Evolutionary conservation across 441 rosid species (phyloP).

Genomic region (Pelargonium myrrhifolium): DNA sequence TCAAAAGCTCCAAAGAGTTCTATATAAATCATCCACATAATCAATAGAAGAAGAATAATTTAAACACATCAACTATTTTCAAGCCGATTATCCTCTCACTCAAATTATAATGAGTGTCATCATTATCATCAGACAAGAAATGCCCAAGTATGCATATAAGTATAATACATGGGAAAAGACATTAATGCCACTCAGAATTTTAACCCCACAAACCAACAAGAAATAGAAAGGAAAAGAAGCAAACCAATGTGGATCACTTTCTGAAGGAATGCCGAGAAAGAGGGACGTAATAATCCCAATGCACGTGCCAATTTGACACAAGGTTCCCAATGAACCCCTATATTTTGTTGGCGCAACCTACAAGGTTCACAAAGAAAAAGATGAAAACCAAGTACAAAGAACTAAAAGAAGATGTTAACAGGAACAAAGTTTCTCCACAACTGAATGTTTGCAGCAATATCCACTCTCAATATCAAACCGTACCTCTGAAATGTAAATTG

Average conservation of each 20-base stretch:
- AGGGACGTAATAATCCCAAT: slow-evolving; percentile 61
- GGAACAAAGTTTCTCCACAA: slow-evolving; percentile 7
- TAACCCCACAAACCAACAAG: slow-evolving; percentile 2
- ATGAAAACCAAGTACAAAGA: slow-evolving; percentile 1
- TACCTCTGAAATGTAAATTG: slow-evolving; percentile 73
- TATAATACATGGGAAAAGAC: background rate
- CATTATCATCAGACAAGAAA: background rate
- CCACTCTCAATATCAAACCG: slow-evolving; percentile 1
- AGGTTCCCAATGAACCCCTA: slow-evolving; percentile 64
- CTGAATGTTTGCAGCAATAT: background rate
- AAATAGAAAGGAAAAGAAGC: slow-evolving; percentile 20
- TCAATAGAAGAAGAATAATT: background rate
- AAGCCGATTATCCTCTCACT: background rate
- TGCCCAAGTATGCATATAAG: background rate
- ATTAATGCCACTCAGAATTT: slow-evolving; percentile 3
- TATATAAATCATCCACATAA: background rate
- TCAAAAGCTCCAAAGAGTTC: background rate
- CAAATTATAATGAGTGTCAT: background rate
- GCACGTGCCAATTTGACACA: slow-evolving; percentile 67
- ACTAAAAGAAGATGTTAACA: slow-evolving; percentile 10
- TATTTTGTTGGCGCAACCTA: slow-evolving; percentile 73
- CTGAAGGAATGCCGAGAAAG: slow-evolving; percentile 53
- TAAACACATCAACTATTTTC: background rate
- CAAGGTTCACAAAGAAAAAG: slow-evolving; percentile 14
- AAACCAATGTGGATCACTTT: slow-evolving; percentile 72